A percentile compares a stretch with the other conserved stretches of the same genome.
phyloP scores from a whole-genome alignment of 352 stramenopile species.

The Phytophthora aleatoria region DNA sequence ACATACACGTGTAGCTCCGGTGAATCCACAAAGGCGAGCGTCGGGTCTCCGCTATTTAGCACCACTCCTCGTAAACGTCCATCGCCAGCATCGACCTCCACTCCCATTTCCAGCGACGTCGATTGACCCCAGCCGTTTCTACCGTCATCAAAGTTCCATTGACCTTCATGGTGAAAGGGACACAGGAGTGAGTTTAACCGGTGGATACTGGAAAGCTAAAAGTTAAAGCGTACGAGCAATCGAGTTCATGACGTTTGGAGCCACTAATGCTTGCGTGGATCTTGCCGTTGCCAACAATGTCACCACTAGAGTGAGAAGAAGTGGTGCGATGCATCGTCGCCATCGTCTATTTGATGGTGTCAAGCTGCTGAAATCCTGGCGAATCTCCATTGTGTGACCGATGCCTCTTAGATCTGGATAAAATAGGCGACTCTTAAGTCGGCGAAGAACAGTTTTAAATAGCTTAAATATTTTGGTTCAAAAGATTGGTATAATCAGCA shows the following conservation, averaged over 20 bases:
- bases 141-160: slow-evolving; percentile 68
- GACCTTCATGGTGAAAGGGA: slow-evolving; percentile 33
- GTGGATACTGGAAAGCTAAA: background rate
- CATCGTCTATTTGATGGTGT: background rate
- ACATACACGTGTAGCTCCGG: slow-evolving; percentile 62
- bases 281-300: slow-evolving; percentile 4
- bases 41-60: slow-evolving; percentile 38
- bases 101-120: slow-evolving; percentile 63
- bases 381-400: slow-evolving; percentile 6
- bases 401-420: slow-evolving; percentile 5
- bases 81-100: slow-evolving; percentile 59
- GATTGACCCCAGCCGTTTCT: slow-evolving; percentile 66
- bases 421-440: background rate
- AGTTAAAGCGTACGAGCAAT: slow-evolving; percentile 28
- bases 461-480: background rate
- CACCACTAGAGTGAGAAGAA: background rate
- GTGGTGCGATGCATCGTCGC: background rate
- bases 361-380: background rate
- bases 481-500: slow-evolving; percentile 61
- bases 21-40: slow-evolving; percentile 61
- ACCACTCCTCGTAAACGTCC: slow-evolving; percentile 51
- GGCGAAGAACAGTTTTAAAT: too few species aligned
- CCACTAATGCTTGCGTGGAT: background rate
- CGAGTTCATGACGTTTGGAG: slow-evolving; percentile 29
- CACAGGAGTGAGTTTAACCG: background rate